Percentiles rank a stretch among this genome's conserved stretches.
Conservation (phyloP, 73 alveolate genomes). For the Uronychia binucleata region DNA sequence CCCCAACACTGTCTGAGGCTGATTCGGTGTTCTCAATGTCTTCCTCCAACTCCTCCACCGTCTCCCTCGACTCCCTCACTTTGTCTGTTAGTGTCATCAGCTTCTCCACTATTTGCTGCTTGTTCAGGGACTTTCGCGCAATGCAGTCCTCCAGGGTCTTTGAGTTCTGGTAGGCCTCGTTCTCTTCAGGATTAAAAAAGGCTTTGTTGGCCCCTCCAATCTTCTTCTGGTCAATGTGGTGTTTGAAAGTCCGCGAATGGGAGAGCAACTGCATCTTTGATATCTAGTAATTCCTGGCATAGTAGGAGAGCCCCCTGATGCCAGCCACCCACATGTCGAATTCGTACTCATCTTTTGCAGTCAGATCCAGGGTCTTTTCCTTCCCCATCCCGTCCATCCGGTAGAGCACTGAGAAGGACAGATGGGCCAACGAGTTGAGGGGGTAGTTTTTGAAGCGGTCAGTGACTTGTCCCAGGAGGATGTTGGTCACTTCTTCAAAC, state of each 20-base stretch:
- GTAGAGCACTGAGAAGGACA: constrained; percentile 48
- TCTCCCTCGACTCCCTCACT: constrained; percentile 24
- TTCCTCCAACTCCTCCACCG: constrained; percentile 31
- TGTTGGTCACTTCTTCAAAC: constrained; percentile 27
- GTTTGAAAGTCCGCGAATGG: constrained; percentile 62
- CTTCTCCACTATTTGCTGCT: constrained; percentile 4
- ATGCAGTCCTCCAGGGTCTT: constrained; percentile 51
- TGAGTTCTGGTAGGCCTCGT: constrained; percentile 25
- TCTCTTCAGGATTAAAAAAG: constrained; percentile 19
- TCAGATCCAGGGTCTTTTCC: constrained; percentile 45
- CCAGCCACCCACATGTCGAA: constrained; percentile 70
- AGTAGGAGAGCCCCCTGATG: constrained; percentile 48
- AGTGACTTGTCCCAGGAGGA: constrained; percentile 47
- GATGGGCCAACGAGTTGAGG: constrained; percentile 39
- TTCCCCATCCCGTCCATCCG: constrained; percentile 1
- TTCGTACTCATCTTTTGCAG: constrained; percentile 66
- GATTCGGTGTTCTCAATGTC: constrained; percentile 19
- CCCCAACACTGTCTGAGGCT: not conserved
- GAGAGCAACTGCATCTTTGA: constrained; percentile 47
- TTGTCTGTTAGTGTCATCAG: constrained; percentile 16
- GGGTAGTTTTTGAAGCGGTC: constrained; percentile 44
- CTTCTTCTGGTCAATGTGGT: constrained; percentile 28
- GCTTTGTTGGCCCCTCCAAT: constrained; percentile 26
- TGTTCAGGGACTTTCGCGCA: constrained; percentile 18
- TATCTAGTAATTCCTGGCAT: constrained; percentile 17